These are phyloP conservation scores for Blastobotrys chiropterorum DNA, from an alignment of 805 yeast species.

Conservation along the genomic window DNA sequence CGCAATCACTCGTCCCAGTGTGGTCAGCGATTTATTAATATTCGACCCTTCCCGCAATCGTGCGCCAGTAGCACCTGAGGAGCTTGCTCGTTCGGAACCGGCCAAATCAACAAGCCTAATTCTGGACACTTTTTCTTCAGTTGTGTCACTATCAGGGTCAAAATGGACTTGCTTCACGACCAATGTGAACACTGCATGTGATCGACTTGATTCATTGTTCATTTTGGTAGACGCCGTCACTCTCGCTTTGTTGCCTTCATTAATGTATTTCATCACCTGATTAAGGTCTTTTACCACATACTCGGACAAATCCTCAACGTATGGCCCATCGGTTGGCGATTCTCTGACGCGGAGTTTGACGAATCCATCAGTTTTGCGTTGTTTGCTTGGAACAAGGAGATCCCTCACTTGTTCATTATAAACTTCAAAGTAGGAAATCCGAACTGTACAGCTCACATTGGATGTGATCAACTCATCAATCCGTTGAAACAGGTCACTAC, in stretches of 20 bases:
- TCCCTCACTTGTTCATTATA: slow-evolving; percentile 75
- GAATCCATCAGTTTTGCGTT: slow-evolving; percentile 9
- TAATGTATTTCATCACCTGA: slow-evolving; percentile 44
- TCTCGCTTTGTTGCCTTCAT: slow-evolving; percentile 48
- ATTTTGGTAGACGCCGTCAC: slow-evolving; percentile 68
- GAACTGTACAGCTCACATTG: slow-evolving; percentile 37
- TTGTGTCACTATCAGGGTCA: slow-evolving; percentile 27
- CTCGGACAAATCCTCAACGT: slow-evolving; percentile 61
- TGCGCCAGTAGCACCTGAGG: slow-evolving; percentile 51
- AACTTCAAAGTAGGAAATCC: slow-evolving; percentile 63
- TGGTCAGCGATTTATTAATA: slow-evolving; percentile 72
- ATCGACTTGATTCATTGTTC: slow-evolving; percentile 69
- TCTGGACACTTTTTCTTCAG: slow-evolving; percentile 48
- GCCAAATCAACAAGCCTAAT: slow-evolving; percentile 74
- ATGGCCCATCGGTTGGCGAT: slow-evolving; percentile 59
- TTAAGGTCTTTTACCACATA: slow-evolving; percentile 41
- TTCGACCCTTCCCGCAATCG: slow-evolving; percentile 69
- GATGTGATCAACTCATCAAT: slow-evolving; percentile 34
- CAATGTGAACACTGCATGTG: slow-evolving; percentile 73
- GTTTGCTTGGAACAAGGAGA: slow-evolving; percentile 34
- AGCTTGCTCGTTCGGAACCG: slow-evolving; percentile 66
- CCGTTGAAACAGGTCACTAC: slow-evolving; percentile 46
- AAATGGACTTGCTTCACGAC: slow-evolving; percentile 51
- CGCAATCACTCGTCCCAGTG: slow-evolving; percentile 64
- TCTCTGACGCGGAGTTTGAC: slow-evolving; percentile 53